Evolutionary conservation across 2,329 filamentous ascomycete genomes (phyloP).

Genomic region (Hypoxylon sp.): DNA sequence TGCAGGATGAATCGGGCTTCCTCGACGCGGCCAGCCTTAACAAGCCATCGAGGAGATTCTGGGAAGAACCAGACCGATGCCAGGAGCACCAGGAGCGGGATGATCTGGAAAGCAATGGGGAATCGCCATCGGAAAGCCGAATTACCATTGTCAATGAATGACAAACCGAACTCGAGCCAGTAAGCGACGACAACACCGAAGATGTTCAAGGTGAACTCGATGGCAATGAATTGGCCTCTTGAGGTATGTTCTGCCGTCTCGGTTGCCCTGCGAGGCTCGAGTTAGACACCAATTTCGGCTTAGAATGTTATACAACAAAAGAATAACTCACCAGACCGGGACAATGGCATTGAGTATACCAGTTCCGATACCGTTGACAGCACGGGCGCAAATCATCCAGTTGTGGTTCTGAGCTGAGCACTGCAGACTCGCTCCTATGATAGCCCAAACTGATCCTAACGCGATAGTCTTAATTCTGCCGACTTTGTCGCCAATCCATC

Average conservation of each 20-base stretch:
- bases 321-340: slow-evolving; percentile 67
- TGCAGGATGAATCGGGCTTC: slow-evolving; percentile 77
- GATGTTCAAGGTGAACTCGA: slow-evolving; percentile 82
- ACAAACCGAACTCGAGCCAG: slow-evolving; percentile 72
- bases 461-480: slow-evolving; percentile 76
- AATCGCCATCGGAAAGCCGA: slow-evolving; percentile 77
- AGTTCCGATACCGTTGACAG: slow-evolving; percentile 76
- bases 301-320: not conserved
- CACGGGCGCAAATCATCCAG: slow-evolving; percentile 78
- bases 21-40: slow-evolving; percentile 75
- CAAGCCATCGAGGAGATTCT: slow-evolving; percentile 77
- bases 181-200: slow-evolving; percentile 77
- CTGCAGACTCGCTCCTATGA: slow-evolving; percentile 74
- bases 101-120: slow-evolving; percentile 78
- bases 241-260: slow-evolving; percentile 78
- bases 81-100: slow-evolving; percentile 72
- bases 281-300: slow-evolving; percentile 16
- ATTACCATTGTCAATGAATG: slow-evolving; percentile 70
- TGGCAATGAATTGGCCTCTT: slow-evolving; percentile 77
- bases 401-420: slow-evolving; percentile 74
- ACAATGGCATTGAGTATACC: slow-evolving; percentile 79
- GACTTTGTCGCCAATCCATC: slow-evolving; percentile 73
- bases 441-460: slow-evolving; percentile 69
- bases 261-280: slow-evolving; percentile 63
- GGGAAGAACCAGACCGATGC: slow-evolving; percentile 75